A percentile compares a stretch with the other conserved stretches of the same genome.
Evolutionary conservation across 2,329 filamentous ascomycete species (phyloP).

Genomic region (Stagonosporopsis rhizophila): DNA sequence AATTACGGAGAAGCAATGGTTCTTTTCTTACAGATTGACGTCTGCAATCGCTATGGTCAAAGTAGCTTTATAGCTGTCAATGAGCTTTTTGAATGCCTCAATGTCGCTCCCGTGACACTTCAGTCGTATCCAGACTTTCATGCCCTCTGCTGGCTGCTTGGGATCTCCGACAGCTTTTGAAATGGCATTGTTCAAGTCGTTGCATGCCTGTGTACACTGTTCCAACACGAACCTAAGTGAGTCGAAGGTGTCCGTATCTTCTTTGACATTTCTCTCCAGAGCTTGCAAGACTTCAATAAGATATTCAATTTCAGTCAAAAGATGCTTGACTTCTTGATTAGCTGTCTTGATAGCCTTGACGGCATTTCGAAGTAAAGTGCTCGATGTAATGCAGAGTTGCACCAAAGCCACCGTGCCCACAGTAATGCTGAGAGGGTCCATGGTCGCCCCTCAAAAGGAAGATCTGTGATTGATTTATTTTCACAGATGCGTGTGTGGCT

Average conservation of each 20-base stretch:
- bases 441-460: neutral
- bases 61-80: neutral
- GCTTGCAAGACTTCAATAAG: neutral
- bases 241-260: neutral
- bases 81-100: neutral
- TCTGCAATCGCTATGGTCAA: slow-evolving; percentile 1
- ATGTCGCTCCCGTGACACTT: neutral
- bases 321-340: neutral
- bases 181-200: neutral
- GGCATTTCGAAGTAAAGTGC: neutral
- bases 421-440: neutral
- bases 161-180: neutral
- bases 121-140: neutral
- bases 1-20: neutral
- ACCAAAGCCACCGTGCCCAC: neutral
- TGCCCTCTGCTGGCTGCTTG: neutral
- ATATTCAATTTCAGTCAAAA: neutral
- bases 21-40: neutral
- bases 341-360: neutral
- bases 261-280: neutral
- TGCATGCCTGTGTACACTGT: neutral
- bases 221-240: neutral
- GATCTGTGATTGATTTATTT: neutral
- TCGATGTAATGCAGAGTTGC: neutral
- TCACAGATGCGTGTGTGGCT: neutral